phyloP scores from a whole-genome alignment of 768 basidiomycete genomes.

The Boletus sp. region DNA sequence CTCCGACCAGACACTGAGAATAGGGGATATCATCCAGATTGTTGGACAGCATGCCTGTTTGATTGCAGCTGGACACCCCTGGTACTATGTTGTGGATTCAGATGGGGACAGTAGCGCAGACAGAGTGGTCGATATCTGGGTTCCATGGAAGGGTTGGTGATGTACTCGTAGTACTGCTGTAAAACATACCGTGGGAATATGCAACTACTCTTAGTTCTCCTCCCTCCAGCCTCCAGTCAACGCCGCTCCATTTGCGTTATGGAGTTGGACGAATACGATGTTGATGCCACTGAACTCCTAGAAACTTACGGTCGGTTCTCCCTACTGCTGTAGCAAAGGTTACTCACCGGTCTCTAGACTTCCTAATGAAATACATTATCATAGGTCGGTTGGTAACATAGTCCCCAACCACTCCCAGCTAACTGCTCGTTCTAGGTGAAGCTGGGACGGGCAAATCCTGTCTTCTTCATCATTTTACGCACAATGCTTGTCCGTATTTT shows the following conservation, averaged over 20 bases:
- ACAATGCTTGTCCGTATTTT: constrained; percentile 80
- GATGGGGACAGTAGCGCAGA: constrained; percentile 44
- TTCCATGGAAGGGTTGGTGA: constrained; percentile 90
- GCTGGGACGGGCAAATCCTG: constrained; percentile 98
- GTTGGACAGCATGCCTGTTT: constrained; percentile 86
- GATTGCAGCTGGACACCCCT: constrained; percentile 73
- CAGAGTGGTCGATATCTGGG: constrained; percentile 75
- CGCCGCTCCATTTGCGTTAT: constrained; percentile 35
- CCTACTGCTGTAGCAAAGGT: neutral
- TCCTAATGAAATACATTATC: constrained; percentile 97
- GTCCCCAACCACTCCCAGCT: constrained; percentile 5
- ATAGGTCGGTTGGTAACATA: constrained; percentile 57
- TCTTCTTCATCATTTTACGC: constrained; percentile 92
- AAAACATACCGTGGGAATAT: constrained; percentile 23
- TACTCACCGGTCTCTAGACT: constrained; percentile 57
- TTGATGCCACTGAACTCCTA: constrained; percentile 85
- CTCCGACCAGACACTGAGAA: constrained; percentile 32
- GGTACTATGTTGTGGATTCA: constrained; percentile 82
- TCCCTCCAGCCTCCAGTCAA: neutral
- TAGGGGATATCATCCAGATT: constrained; percentile 67
- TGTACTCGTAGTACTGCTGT: neutral
- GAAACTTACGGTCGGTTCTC: constrained; percentile 81
- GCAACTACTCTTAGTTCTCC: neutral
- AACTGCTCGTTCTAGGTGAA: constrained; percentile 58
- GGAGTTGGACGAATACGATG: constrained; percentile 64